A percentile compares a stretch with the other conserved stretches of the same genome.
These are phyloP conservation scores for Falciphora oryzae DNA, from an alignment of 2,329 filamentous ascomycete species.

Conservation along the genomic window DNA sequence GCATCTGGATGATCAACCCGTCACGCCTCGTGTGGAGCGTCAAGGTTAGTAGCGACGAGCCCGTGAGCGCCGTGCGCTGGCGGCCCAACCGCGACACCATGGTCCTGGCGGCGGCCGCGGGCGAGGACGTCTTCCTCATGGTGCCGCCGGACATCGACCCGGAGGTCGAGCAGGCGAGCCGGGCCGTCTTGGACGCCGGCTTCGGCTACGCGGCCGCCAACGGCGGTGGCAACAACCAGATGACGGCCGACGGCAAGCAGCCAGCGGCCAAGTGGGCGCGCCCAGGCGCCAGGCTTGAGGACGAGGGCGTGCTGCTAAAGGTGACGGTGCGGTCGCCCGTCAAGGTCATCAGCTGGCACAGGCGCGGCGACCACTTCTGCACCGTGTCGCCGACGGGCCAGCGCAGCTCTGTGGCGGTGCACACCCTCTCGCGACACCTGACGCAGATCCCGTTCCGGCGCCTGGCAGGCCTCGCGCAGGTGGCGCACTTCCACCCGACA, in stretches of 20 bases:
- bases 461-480: slow-evolving; percentile 70
- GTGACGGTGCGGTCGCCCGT: slow-evolving; percentile 73
- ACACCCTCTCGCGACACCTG: slow-evolving; percentile 90
- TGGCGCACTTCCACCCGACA: slow-evolving; percentile 89
- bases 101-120: slow-evolving; percentile 76
- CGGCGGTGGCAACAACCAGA: slow-evolving; percentile 44
- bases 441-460: slow-evolving; percentile 90
- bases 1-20: slow-evolving; percentile 82
- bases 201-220: slow-evolving; percentile 83
- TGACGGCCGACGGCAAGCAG: slow-evolving; percentile 60
- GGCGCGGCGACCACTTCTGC: slow-evolving; percentile 88
- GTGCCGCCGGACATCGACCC: slow-evolving; percentile 68
- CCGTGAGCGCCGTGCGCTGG: slow-evolving; percentile 86
- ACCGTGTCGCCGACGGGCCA: slow-evolving; percentile 80
- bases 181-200: slow-evolving; percentile 76
- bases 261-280: slow-evolving; percentile 78
- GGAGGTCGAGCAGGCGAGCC: slow-evolving; percentile 66
- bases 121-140: slow-evolving; percentile 80
- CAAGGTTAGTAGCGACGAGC: slow-evolving; percentile 68
- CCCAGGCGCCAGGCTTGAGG: slow-evolving; percentile 66
- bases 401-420: slow-evolving; percentile 79
- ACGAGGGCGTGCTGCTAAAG: slow-evolving; percentile 73
- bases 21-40: slow-evolving; percentile 84
- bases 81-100: slow-evolving; percentile 75
- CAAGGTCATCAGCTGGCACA: slow-evolving; percentile 90